These are phyloP conservation scores for Irpex lacteus DNA, from an alignment of 1,284 basidiomycete species.

Conservation along the genomic window DNA sequence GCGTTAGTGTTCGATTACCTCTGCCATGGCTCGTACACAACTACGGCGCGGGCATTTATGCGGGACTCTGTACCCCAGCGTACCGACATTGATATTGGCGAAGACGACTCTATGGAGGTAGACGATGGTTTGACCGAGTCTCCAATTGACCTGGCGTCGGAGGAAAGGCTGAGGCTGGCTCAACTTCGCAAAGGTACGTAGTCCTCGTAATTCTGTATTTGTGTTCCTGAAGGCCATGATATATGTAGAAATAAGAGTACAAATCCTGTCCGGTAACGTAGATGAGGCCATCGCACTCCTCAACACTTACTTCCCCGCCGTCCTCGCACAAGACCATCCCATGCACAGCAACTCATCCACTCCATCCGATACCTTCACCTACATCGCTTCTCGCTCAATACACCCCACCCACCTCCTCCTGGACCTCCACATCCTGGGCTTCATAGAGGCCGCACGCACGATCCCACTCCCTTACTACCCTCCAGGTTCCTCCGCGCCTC, in stretches of 20 bases:
- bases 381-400: constrained; percentile 56
- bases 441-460: constrained; percentile 79
- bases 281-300: constrained; percentile 66
- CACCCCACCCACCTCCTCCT: constrained; percentile 73
- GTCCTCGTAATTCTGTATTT: not conserved
- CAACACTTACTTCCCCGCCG: constrained; percentile 65
- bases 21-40: constrained; percentile 68
- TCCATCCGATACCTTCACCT: constrained; percentile 31
- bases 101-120: constrained; percentile 51
- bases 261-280: constrained; percentile 68
- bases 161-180: constrained; percentile 45
- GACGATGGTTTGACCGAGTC: not conserved
- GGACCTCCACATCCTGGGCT: constrained; percentile 81
- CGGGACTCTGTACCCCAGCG: constrained; percentile 59
- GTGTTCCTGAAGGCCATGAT: constrained; percentile 1
- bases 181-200: constrained; percentile 56
- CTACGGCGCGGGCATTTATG: constrained; percentile 70
- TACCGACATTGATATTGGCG: constrained; percentile 54
- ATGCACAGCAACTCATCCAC: constrained; percentile 1
- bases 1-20: constrained; percentile 82
- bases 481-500: constrained; percentile 16
- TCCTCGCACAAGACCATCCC: constrained; percentile 38
- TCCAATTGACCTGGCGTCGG: constrained; percentile 14
- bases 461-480: constrained; percentile 52
- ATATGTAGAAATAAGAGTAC: constrained; percentile 56